Percentiles rank a stretch among this genome's conserved stretches.
Conservation (phyloP, 495 filamentous ascomycete species). For the Neurospora sp. region DNA sequence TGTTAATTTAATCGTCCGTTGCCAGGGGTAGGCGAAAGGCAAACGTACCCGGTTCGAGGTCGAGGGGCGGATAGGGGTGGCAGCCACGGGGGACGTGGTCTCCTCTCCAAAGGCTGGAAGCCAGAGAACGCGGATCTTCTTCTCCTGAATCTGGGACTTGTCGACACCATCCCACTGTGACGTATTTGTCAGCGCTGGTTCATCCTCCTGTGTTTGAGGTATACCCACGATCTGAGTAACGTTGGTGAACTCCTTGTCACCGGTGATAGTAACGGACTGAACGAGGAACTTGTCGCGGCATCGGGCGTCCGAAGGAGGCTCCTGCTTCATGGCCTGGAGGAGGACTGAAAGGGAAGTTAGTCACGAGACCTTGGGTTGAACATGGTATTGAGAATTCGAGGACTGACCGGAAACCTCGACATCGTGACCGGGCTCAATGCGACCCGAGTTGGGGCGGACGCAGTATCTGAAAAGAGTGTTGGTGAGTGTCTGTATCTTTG, state of each 20-base stretch:
- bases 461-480: constrained; percentile 62
- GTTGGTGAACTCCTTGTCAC: constrained; percentile 71
- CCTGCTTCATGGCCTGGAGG: constrained; percentile 94
- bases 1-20: not conserved
- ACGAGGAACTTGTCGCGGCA: constrained; percentile 98
- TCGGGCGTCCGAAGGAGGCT: constrained; percentile 73
- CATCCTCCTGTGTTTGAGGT: not conserved
- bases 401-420: constrained; percentile 85
- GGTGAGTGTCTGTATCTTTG: not conserved
- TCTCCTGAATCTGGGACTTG: constrained; percentile 73
- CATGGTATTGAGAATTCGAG: not conserved
- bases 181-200: constrained; percentile 15
- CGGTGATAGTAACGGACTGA: constrained; percentile 78
- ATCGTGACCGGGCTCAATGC: constrained; percentile 76
- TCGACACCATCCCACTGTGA: constrained; percentile 64
- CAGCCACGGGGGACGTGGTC: constrained; percentile 4
- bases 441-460: constrained; percentile 92
- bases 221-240: constrained; percentile 67
- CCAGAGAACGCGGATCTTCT: constrained; percentile 91
- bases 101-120: constrained; percentile 36
- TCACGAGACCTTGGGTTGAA: not conserved
- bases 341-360: constrained; percentile 50
- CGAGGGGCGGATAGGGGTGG: constrained; percentile 18
- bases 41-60: constrained; percentile 21
- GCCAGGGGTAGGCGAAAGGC: not conserved